Percentiles rank a stretch among this genome's conserved stretches.
phyloP scores from a whole-genome alignment of 192 early-diverging fungal species.

The Umbelopsis vinacea region DNA sequence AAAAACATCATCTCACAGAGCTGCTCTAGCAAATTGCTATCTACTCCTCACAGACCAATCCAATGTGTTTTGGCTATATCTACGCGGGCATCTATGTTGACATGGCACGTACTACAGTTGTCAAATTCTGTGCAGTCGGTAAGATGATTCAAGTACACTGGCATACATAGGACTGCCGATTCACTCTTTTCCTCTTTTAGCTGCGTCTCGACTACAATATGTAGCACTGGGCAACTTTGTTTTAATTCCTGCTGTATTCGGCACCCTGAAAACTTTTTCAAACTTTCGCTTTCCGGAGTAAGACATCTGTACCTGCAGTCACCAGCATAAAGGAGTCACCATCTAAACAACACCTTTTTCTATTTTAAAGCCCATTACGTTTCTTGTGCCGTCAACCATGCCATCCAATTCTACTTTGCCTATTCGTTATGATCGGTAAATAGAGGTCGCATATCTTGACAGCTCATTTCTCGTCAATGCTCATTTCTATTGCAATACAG shows the following conservation, averaged over 20 bases:
- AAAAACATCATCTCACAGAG: neutral
- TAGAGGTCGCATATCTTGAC: neutral
- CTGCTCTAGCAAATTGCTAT: conserved; percentile 23
- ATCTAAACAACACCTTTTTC: too few species aligned
- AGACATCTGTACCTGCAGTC: neutral
- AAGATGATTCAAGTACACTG: neutral
- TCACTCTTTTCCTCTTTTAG: neutral
- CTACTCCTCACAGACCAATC: conserved; percentile 37
- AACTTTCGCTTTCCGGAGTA: conserved; percentile 38
- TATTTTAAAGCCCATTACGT: conserved; percentile 32
- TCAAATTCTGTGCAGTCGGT: conserved; percentile 29
- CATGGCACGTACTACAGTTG: conserved; percentile 11
- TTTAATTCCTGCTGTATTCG: conserved; percentile 29
- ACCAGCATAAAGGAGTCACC: too few species aligned
- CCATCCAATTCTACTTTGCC: conserved; percentile 33
- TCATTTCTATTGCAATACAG: neutral
- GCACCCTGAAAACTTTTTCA: conserved; percentile 22
- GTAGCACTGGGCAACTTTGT: conserved; percentile 34
- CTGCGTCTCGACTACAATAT: conserved; percentile 29
- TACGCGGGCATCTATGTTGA: conserved; percentile 43
- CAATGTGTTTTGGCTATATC: conserved; percentile 35
- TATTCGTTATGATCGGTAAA: conserved; percentile 44
- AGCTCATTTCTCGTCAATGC: neutral
- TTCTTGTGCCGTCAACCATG: conserved; percentile 40
- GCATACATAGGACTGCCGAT: too few species aligned